Base-by-base conservation (phyloP, 2,329 filamentous ascomycete genomes). In the Trichoderma asperellum region DNA sequence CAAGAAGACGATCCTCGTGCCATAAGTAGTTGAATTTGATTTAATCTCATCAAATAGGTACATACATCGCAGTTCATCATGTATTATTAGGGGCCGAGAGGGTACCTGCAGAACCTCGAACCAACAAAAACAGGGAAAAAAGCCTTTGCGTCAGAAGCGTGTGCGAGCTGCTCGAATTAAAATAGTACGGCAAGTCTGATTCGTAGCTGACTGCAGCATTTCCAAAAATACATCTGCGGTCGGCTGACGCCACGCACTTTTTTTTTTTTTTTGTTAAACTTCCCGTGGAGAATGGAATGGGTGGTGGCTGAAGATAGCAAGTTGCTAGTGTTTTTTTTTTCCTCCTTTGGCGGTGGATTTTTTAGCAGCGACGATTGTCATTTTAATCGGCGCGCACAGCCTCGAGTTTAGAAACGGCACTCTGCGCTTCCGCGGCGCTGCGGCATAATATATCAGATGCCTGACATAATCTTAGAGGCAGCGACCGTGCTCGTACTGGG, bases 181-280 rank as follows among this genome's bases (percentile, higher is more conserved):
- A 53, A 63, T 53, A 63, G 47, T 34, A 37, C 29, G 18, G 16
- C 2, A 7, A 40, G 29, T 35, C 37, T 55, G 47, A 32, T 63
- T 34, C 43, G 49, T 63, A 56, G 49, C 49, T 64, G 61, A 64
- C 61, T 64, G 49, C 49, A 56, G 62, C 18, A 57, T 65, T 49
- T 56, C 52, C 52, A 57, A 57, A 65, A 65, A 65, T 65, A 47
- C 37, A 37, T n/a, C n/a, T 55, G 62, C 53, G 34, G 61, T 57
- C 62, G 62, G 62, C 62, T 65, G 62, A 65, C 62, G 53, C 62
- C 62, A 65, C 62, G 35, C 40, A 65, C 24, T 35, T 55, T 56
- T 47, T 57, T 55, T 56, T 47, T 57, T 40, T 43, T 43, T 43
- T 40, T 43, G 18, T 43, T 43, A 43, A 43, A 16, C 40, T 43